These are phyloP conservation scores for Camellia sinensis DNA, from an alignment of 148 eudicot species.

Conservation along the genomic window DNA sequence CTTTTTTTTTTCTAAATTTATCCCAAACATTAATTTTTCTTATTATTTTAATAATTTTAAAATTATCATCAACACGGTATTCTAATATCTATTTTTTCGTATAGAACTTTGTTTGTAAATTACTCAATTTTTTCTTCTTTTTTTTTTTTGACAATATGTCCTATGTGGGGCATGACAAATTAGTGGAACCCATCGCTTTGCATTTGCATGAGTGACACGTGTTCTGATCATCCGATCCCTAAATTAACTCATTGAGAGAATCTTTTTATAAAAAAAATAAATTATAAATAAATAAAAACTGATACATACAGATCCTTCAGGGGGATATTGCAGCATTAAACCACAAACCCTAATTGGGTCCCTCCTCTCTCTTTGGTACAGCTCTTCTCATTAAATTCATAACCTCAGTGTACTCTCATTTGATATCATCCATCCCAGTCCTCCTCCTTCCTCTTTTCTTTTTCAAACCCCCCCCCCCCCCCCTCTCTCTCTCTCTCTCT, in stretches of 20 bases:
- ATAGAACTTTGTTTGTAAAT: too few species aligned
- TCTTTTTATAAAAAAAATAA: background rate
- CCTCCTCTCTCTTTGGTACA: conserved; percentile 15
- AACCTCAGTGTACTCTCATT: conserved; percentile 8
- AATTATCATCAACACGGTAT: too few species aligned
- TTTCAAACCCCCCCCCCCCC: background rate
- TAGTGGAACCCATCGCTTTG: background rate
- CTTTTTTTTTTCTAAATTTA: too few species aligned
- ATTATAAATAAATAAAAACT: too few species aligned
- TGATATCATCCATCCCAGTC: conserved; percentile 17
- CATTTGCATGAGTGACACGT: conserved; percentile 4
- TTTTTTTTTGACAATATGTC: too few species aligned
- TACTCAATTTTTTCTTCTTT: too few species aligned
- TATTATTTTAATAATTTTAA: too few species aligned
- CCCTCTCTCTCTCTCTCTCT: background rate
- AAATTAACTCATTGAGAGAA: background rate
- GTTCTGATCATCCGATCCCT: background rate
- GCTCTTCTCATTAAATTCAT: conserved; percentile 27
- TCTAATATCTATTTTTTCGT: too few species aligned
- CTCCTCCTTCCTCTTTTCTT: background rate
- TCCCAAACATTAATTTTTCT: too few species aligned
- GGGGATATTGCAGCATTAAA: conserved; percentile 2
- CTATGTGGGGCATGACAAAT: background rate
- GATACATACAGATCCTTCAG: too few species aligned
- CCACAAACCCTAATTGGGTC: conserved; percentile 21